Conservation (phyloP, 2,329 filamentous ascomycete species). For the Fusarium tupiense region DNA sequence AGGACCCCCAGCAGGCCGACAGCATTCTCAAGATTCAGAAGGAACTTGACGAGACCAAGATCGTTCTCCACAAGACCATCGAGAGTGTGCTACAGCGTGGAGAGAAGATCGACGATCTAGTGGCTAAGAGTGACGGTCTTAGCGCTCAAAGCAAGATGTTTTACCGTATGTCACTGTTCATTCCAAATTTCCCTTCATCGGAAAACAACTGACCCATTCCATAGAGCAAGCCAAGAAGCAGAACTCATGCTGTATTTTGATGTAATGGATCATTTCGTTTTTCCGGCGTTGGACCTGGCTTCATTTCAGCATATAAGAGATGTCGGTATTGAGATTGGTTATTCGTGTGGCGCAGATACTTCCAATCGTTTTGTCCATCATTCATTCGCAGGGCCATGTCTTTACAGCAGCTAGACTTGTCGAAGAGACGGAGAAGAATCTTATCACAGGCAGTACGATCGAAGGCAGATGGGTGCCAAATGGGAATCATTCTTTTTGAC, state of each 20-base stretch:
- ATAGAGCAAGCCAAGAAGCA: slow-evolving; percentile 78
- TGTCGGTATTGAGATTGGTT: slow-evolving; percentile 48
- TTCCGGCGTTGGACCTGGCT: slow-evolving; percentile 47
- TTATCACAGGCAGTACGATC: slow-evolving; percentile 8
- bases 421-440: slow-evolving; percentile 1
- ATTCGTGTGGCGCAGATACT: slow-evolving; percentile 43
- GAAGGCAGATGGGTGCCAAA: slow-evolving; percentile 10
- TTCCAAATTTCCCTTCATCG: neutral
- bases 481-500: slow-evolving; percentile 24
- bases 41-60: slow-evolving; percentile 97
- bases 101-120: slow-evolving; percentile 95
- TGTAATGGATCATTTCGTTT: slow-evolving; percentile 59
- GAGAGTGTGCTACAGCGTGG: slow-evolving; percentile 87
- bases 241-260: slow-evolving; percentile 78
- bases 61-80: slow-evolving; percentile 96
- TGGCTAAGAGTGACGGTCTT: slow-evolving; percentile 90
- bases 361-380: slow-evolving; percentile 40
- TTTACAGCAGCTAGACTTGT: slow-evolving; percentile 35
- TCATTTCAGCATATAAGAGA: slow-evolving; percentile 45
- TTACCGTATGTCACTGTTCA: slow-evolving; percentile 70
- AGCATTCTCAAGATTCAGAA: slow-evolving; percentile 96
- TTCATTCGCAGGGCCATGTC: slow-evolving; percentile 37
- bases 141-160: slow-evolving; percentile 98
- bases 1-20: slow-evolving; percentile 89
- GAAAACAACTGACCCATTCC: slow-evolving; percentile 6